Evolutionary conservation across 1,139 yeast species (phyloP).

Genomic region (Yamadazyma songkhlaensis): DNA sequence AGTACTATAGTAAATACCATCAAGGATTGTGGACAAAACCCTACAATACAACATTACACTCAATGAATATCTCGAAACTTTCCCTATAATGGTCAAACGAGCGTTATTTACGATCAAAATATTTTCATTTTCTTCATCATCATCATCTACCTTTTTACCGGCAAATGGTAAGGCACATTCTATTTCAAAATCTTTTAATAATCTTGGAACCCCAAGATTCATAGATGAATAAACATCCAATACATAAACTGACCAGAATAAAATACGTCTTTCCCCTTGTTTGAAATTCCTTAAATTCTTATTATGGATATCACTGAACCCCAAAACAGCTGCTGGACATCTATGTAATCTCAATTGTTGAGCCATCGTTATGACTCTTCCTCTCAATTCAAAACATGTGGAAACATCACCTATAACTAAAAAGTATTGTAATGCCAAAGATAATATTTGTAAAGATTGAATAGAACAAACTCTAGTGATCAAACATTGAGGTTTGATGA

Average conservation of each 20-base stretch:
- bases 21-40: slow-evolving; percentile 71
- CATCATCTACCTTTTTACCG: slow-evolving; percentile 48
- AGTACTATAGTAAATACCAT: slow-evolving; percentile 54
- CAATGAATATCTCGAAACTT: slow-evolving; percentile 60
- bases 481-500: slow-evolving; percentile 50
- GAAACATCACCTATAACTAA: slow-evolving; percentile 71
- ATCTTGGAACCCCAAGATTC: slow-evolving; percentile 77
- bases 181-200: slow-evolving; percentile 74
- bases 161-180: slow-evolving; percentile 84
- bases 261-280: slow-evolving; percentile 77
- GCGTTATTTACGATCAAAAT: slow-evolving; percentile 58
- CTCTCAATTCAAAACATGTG: slow-evolving; percentile 73
- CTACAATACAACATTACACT: slow-evolving; percentile 68
- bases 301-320: slow-evolving; percentile 40
- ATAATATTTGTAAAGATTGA: slow-evolving; percentile 66
- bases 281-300: slow-evolving; percentile 51
- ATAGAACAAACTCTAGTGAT: slow-evolving; percentile 58
- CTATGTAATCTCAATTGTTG: slow-evolving; percentile 83
- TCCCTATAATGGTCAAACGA: slow-evolving; percentile 62
- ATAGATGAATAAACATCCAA: slow-evolving; percentile 75
- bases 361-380: slow-evolving; percentile 76
- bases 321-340: slow-evolving; percentile 81
- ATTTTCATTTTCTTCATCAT: slow-evolving; percentile 46
- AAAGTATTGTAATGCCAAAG: slow-evolving; percentile 70
- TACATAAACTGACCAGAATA: slow-evolving; percentile 82